Percentiles rank a stretch among this genome's conserved stretches.
These are phyloP conservation scores for Fragaria iinumae DNA, from an alignment of 306 rosid genomes.

Conservation along the genomic window DNA sequence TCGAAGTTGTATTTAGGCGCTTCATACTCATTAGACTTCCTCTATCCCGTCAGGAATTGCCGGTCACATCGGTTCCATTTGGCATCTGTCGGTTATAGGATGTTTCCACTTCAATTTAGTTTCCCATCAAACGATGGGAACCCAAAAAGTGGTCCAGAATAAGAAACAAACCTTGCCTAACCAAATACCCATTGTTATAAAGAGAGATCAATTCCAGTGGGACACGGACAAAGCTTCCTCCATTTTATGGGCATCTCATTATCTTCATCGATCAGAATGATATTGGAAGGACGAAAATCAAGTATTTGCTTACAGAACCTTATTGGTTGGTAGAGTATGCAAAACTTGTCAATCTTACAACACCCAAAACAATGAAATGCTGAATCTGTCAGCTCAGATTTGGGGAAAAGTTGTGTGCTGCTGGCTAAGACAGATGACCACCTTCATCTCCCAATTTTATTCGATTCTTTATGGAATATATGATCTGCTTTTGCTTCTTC, in stretches of 20 bases:
- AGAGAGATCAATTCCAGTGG: not conserved
- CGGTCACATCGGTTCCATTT: not conserved
- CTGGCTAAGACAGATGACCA: not conserved
- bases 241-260: slow-evolving; percentile 1
- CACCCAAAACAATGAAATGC: not conserved
- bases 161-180: slow-evolving; percentile 13
- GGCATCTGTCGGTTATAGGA: not conserved
- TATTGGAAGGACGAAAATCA: not conserved
- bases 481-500: not conserved
- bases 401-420: not conserved
- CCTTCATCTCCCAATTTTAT: not conserved
- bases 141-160: slow-evolving; percentile 24
- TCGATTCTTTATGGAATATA: slow-evolving; percentile 11
- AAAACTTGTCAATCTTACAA: not conserved
- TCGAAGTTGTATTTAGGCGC: too few species aligned
- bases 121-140: slow-evolving; percentile 17
- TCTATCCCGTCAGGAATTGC: not conserved
- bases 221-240: not conserved
- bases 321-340: not conserved
- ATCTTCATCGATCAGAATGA: not conserved
- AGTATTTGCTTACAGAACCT: not conserved
- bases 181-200: not conserved
- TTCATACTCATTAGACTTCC: too few species aligned
- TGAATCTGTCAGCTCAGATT: not conserved
- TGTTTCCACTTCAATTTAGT: slow-evolving; percentile 9